phyloP scores from a whole-genome alignment of 2,329 filamentous ascomycete genomes.

The Aaosphaeria pasadenensis region DNA sequence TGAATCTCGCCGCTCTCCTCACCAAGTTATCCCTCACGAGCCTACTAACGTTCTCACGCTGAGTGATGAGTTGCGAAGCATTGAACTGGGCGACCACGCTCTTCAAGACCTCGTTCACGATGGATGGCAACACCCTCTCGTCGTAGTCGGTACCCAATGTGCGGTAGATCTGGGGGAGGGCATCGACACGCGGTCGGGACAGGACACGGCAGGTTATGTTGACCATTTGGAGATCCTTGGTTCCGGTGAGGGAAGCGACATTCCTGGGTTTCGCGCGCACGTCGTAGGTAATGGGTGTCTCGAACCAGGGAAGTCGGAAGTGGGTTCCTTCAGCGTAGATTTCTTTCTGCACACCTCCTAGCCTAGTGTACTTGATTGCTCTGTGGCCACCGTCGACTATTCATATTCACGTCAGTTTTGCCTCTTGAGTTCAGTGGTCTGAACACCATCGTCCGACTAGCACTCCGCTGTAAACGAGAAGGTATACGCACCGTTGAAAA shows the following conservation, averaged over 20 bases:
- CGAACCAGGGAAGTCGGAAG: constrained; percentile 92
- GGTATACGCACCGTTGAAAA: constrained; percentile 61
- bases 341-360: constrained; percentile 91
- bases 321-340: constrained; percentile 99
- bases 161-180: constrained; percentile 94
- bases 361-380: constrained; percentile 94
- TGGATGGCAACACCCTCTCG: constrained; percentile 94
- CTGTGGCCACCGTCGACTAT: constrained; percentile 94
- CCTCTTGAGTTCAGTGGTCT: too few relatives aligned
- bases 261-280: constrained; percentile 97
- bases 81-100: constrained; percentile 98
- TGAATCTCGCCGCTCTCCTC: constrained; percentile 88
- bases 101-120: constrained; percentile 99
- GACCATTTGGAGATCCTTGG: constrained; percentile 99
- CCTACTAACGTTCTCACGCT: constrained; percentile 92
- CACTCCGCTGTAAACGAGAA: background rate
- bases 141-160: constrained; percentile 96
- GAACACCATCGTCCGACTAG: background rate
- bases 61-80: constrained; percentile 95
- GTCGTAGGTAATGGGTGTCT: constrained; percentile 95
- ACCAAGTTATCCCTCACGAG: constrained; percentile 92
- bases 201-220: constrained; percentile 99
- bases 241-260: constrained; percentile 93
- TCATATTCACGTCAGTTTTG: background rate
- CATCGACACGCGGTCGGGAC: constrained; percentile 80